phyloP scores from a whole-genome alignment of 208 protist genomes.

The Leptomonas pyrrhocoris region DNA sequence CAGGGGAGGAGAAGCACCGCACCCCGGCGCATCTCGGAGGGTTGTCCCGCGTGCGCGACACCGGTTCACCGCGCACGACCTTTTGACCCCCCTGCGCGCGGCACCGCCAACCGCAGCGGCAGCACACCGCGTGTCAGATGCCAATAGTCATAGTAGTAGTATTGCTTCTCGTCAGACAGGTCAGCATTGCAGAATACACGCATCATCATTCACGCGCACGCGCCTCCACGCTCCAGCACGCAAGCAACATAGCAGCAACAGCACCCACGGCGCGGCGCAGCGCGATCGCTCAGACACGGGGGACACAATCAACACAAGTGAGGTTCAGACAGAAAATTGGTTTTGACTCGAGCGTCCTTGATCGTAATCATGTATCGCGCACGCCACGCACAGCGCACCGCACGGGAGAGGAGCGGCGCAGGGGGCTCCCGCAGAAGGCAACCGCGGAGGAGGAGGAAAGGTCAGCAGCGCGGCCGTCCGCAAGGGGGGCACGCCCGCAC shows the following conservation, averaged over 20 bases:
- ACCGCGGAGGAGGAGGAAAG: too few relatives aligned
- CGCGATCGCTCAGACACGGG: constrained; percentile 37
- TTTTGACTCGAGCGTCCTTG: constrained; percentile 38
- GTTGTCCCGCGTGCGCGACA: constrained; percentile 20
- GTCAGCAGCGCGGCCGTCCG: too few relatives aligned
- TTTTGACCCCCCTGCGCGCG: constrained; percentile 7
- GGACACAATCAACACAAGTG: constrained; percentile 35
- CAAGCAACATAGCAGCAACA: too few relatives aligned
- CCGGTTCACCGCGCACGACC: constrained; percentile 15
- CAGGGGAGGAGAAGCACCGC: not conserved
- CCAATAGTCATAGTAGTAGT: constrained; percentile 42
- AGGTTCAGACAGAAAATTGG: constrained; percentile 26
- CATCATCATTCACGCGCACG: constrained; percentile 30
- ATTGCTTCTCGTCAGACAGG: constrained; percentile 25
- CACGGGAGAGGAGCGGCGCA: too few relatives aligned
- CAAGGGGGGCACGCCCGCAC: constrained; percentile 11
- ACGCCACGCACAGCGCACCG: too few relatives aligned
- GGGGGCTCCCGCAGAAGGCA: too few relatives aligned
- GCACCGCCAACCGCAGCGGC: not conserved
- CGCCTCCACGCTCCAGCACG: too few relatives aligned
- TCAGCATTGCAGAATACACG: constrained; percentile 38
- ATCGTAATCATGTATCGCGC: constrained; percentile 33
- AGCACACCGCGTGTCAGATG: constrained; percentile 27
- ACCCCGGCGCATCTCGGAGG: constrained; percentile 13
- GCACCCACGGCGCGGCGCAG: not conserved